Conservation (phyloP, 1,284 basidiomycete species). For the Ustilago curta region DNA sequence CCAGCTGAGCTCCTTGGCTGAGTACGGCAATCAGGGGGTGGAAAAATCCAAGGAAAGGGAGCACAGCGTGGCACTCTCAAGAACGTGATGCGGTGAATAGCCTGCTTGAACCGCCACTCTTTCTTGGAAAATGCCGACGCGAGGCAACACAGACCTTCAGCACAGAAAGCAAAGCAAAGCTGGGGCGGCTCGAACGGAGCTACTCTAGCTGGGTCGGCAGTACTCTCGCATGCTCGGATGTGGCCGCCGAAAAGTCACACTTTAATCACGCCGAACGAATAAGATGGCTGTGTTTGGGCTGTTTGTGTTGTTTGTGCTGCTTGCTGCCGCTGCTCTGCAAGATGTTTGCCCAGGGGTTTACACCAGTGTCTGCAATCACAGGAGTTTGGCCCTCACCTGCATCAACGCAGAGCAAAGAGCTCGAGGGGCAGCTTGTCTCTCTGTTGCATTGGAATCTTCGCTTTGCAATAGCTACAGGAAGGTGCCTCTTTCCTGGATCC, state of each 20-base stretch:
- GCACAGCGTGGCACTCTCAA: too few relatives aligned
- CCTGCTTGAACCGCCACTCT: neutral
- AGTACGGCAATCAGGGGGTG: neutral
- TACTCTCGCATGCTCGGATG: neutral
- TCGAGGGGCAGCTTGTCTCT: neutral
- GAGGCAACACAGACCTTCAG: neutral
- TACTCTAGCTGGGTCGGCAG: neutral
- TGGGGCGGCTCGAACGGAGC: neutral
- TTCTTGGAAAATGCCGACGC: too few relatives aligned
- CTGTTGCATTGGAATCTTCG: neutral
- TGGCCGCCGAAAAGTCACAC: constrained; percentile 1
- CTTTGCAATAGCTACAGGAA: too few relatives aligned
- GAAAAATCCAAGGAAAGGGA: neutral
- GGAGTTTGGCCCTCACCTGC: neutral
- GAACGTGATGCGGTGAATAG: neutral
- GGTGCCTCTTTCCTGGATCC: too few relatives aligned
- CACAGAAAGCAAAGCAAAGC: too few relatives aligned
- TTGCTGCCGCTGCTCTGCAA: neutral
- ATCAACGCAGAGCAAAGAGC: neutral
- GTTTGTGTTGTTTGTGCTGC: too few relatives aligned
- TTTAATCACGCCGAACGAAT: neutral
- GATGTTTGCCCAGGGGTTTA: too few relatives aligned
- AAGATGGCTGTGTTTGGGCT: neutral
- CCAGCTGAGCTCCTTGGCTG: neutral
- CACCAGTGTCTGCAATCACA: neutral